Percentiles rank a stretch among this genome's conserved stretches.
These are phyloP conservation scores for Solanum hybrid DNA, from an alignment of 305 asterid species.

Conservation along the genomic window DNA sequence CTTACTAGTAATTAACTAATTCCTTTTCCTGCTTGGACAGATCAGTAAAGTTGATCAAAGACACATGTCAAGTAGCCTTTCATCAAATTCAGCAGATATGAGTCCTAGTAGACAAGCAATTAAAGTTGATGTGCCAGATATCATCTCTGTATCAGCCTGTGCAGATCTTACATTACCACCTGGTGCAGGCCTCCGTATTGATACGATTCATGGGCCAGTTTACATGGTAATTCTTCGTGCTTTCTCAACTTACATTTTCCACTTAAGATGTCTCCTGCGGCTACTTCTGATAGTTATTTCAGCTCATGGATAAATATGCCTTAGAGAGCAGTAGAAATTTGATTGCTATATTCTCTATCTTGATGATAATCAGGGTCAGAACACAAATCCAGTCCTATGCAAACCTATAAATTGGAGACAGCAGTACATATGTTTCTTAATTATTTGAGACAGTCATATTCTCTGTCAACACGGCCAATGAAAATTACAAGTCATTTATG, in stretches of 20 bases:
- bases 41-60: constrained; percentile 45
- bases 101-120: constrained; percentile 34
- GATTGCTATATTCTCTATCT: background rate
- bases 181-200: constrained; percentile 87
- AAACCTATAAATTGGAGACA: background rate
- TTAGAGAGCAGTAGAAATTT: background rate
- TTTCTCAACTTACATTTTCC: background rate
- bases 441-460: background rate
- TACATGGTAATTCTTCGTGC: constrained; percentile 43
- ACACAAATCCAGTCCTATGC: background rate
- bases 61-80: constrained; percentile 38
- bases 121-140: constrained; percentile 58
- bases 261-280: background rate
- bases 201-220: constrained; percentile 72
- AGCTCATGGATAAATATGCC: background rate
- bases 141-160: constrained; percentile 66
- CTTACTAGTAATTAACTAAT: background rate
- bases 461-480: background rate
- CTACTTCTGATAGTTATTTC: background rate
- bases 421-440: background rate
- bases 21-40: constrained; percentile 24
- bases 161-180: constrained; percentile 95
- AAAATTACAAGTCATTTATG: background rate
- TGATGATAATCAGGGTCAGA: background rate
- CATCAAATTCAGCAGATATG: constrained; percentile 45